Percentiles rank a stretch among this genome's conserved stretches.
phyloP scores from a whole-genome alignment of 495 filamentous ascomycete genomes.

The Daldinia bambusicola region DNA sequence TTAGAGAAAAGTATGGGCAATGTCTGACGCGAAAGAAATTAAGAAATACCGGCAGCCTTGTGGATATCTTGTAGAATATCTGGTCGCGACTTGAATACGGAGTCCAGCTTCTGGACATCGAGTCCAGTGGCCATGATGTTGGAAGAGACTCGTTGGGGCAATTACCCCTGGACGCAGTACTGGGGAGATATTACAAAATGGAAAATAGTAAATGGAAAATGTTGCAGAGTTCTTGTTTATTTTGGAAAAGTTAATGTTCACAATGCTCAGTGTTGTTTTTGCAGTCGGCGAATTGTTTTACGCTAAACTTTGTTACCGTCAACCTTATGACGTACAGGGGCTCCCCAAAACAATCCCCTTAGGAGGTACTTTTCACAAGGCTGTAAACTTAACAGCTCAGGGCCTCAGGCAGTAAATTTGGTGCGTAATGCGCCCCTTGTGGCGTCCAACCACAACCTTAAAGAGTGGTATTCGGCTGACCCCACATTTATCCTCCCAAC shows the following conservation, averaged over 20 bases:
- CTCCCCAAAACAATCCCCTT: slow-evolving; percentile 3
- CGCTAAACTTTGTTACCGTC: slow-evolving; percentile 19
- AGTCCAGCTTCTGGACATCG: slow-evolving; percentile 53
- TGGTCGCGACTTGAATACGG: slow-evolving; percentile 57
- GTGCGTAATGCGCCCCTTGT: no score
- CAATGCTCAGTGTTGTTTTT: slow-evolving; percentile 4
- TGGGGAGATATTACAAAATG: neutral
- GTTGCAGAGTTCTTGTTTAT: slow-evolving; percentile 1
- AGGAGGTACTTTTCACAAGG: neutral
- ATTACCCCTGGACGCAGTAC: slow-evolving; percentile 13
- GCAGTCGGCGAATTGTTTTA: slow-evolving; percentile 19
- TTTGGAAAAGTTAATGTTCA: neutral
- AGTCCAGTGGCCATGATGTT: slow-evolving; percentile 54
- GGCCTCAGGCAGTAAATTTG: neutral
- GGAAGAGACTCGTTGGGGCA: neutral
- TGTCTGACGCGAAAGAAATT: neutral
- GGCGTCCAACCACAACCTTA: no score
- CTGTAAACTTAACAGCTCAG: neutral
- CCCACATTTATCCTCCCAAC: neutral
- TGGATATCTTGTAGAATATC: slow-evolving; percentile 58
- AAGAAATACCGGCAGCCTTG: slow-evolving; percentile 56
- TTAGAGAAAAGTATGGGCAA: slow-evolving; percentile 22
- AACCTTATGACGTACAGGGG: slow-evolving; percentile 39
- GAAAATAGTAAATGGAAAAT: neutral
- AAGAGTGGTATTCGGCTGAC: no score